Evolutionary conservation across 1,284 basidiomycete genomes (phyloP), one percentile per base, ranked within the genome.

Genomic region (Trametes hirsuta): DNA sequence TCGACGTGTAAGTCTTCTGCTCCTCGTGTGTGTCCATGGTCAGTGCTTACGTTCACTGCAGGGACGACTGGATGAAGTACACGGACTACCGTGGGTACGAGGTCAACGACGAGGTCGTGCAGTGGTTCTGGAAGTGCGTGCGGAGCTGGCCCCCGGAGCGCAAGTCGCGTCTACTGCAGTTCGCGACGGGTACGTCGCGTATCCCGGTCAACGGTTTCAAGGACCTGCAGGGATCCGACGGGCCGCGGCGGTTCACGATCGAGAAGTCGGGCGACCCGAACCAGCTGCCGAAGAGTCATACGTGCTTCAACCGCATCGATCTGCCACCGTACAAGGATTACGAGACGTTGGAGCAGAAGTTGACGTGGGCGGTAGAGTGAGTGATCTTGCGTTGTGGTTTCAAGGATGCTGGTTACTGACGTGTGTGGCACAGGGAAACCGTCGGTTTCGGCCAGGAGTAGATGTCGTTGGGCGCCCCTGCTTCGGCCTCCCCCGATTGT

Each of bases 51-150:
- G 12, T n/a, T 21, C 59, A 64, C 49, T 54, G 10, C 58, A 92
- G 90, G 73, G 91, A 93, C 67, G 90, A 93, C 69, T 93, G 90
- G 91, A 88, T 86, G 64, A 93, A 93, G 73, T 93, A 90, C 75
- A 93, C 91, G 21, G 91, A 93, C 72, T 94, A 92, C 71, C 86
- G 90, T 65, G 90, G 87, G 10, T 93, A 93, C 71, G 89, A 91
- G 73, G 90, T 90, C 77, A 91, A 86, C 30, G 94, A 97, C 75
- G 91, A 96, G 74, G 97, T 99, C 61, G 94, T 99, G 65, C 94
- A 98, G 74, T 99, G 97, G 97, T 99, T 99, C 86, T 99, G 97
- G 97, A 91, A 98, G 79, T 96, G 94, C 71, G 93, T 99, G 59
- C 88, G 93, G 57, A 89, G 90, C 53, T 99, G 97, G 97, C 95